These are phyloP conservation scores for Sparassis latifolia DNA, from an alignment of 1,284 basidiomycete species.

Conservation along the genomic window DNA sequence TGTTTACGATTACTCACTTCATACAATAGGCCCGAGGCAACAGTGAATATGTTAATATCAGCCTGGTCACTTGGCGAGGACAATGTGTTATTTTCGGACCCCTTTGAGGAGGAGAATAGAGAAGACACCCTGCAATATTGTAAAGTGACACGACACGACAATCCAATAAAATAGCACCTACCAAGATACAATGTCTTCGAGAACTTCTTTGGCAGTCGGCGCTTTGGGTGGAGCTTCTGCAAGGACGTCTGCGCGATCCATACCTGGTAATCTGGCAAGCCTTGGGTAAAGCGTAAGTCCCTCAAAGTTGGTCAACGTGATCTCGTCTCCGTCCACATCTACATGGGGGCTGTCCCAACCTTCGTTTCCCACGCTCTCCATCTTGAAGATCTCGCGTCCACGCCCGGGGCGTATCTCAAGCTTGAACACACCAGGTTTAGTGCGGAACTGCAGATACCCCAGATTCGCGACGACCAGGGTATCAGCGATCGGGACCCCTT, in stretches of 20 bases:
- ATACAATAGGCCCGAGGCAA: slow-evolving; percentile 93
- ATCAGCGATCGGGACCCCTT: slow-evolving; percentile 59
- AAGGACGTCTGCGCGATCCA: slow-evolving; percentile 79
- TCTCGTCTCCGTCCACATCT: slow-evolving; percentile 56
- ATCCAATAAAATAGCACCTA: slow-evolving; percentile 21
- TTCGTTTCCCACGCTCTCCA: slow-evolving; percentile 79
- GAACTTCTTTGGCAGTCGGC: slow-evolving; percentile 25
- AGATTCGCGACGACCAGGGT: slow-evolving; percentile 91
- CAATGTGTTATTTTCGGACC: too few relatives aligned
- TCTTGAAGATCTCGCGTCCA: slow-evolving; percentile 73
- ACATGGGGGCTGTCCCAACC: slow-evolving; percentile 78
- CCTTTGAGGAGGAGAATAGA: slow-evolving; percentile 30
- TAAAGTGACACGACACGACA: too few relatives aligned
- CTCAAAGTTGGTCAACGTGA: slow-evolving; percentile 82
- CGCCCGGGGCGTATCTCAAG: slow-evolving; percentile 80
- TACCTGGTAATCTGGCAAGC: slow-evolving; percentile 65
- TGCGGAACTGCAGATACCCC: slow-evolving; percentile 95
- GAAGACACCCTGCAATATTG: slow-evolving; percentile 42
- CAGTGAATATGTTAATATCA: slow-evolving; percentile 98
- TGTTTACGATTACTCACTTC: slow-evolving; percentile 49
- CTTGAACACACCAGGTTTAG: slow-evolving; percentile 81
- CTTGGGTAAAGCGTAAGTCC: slow-evolving; percentile 86
- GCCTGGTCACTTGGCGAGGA: slow-evolving; percentile 45
- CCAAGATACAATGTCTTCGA: slow-evolving; percentile 46
- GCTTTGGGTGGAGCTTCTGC: slow-evolving; percentile 19